Evolutionary conservation across 306 rosid species (phyloP), one percentile per base, ranked within the genome.

Genomic region (Ochetophila trinervis): DNA sequence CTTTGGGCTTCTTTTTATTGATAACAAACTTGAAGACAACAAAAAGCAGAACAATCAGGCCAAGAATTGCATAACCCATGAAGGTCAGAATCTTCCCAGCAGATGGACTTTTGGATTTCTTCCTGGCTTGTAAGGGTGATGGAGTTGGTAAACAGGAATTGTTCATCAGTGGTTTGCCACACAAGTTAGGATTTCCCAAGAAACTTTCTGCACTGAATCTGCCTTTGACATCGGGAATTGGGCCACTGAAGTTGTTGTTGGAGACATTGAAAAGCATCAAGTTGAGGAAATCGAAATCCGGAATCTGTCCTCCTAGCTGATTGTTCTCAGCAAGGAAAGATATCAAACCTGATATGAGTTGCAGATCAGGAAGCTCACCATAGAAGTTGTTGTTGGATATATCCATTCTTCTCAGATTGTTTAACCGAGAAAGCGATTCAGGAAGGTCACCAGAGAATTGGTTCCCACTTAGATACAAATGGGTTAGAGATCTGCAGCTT

Each of bases 161-260:
- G 16, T n/a, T 7, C 30, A 84, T 7, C 30, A 84, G 69, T 52
- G 90, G 93, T 12, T 74, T 71, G 24, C 96, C 90, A 79, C 93
- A 86, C 72, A 89, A 78, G 15, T 66, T 57, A 37, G 82, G 83
- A 73, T 86, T 86, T 62, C 87, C 85, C 17, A 30, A 65, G 71
- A 80, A 89, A 53, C 90, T 89, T 3, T 79, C 78, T 11, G 35
- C 82, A 14, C 18, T 12, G 56, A 89, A 74, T 54, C 53, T 45
- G 23, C 82, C 85, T 59, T 60, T 22, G 37, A 74, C 82, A 66
- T 82, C 78, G 17, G 88, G 90, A 65, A 87, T 66, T 40, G 49
- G 79, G 49, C 95, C 85, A 0, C 50, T 36, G 21, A 87, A 78
- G 17, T 79, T 73, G 75, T 83, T 85, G 80, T 88, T 81, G 47